A percentile compares a stretch with the other conserved stretches of the same genome.
Evolutionary conservation across 2,329 filamentous ascomycete genomes (phyloP).

Genomic region (Fusarium musae): DNA sequence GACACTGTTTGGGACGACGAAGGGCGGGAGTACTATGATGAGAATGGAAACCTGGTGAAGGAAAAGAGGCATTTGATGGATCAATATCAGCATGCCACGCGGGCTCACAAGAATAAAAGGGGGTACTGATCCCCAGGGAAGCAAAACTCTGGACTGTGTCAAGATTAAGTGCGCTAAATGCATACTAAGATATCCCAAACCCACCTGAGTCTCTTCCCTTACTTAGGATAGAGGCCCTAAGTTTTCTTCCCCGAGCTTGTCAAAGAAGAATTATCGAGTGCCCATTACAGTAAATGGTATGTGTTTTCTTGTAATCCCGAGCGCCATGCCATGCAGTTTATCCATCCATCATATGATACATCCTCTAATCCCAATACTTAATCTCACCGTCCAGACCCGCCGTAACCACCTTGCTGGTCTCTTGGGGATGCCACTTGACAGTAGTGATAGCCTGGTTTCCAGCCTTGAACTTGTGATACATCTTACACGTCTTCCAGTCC

Average conservation of each 20-base stretch:
- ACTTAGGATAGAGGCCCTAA: neutral
- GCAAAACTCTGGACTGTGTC: too few relatives aligned
- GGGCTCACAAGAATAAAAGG: neutral
- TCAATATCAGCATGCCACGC: conserved; percentile 13
- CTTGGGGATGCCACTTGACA: conserved; percentile 96
- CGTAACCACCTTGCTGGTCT: conserved; percentile 92
- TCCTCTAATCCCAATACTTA: conserved; percentile 86
- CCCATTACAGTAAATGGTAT: conserved; percentile 12
- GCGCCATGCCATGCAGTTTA: conserved; percentile 43
- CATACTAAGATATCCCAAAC: neutral
- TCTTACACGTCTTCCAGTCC: conserved; percentile 99
- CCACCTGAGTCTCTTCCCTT: neutral
- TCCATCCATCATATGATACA: conserved; percentile 5
- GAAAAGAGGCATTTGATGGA: conserved; percentile 23
- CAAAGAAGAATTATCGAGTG: neutral
- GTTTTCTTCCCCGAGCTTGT: neutral
- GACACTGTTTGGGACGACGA: neutral
- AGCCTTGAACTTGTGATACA: conserved; percentile 96
- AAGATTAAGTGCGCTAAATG: neutral
- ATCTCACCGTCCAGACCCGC: conserved; percentile 90
- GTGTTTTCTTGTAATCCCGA: conserved; percentile 25
- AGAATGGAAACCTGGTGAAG: conserved; percentile 5
- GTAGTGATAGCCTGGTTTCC: conserved; percentile 85
- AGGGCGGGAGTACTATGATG: conserved; percentile 1
- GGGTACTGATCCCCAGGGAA: neutral